Percentiles rank a stretch among this genome's conserved stretches.
These are phyloP conservation scores for Paraglomus brasilianum DNA, from an alignment of 192 early-diverging fungal genomes.

Conservation along the genomic window DNA sequence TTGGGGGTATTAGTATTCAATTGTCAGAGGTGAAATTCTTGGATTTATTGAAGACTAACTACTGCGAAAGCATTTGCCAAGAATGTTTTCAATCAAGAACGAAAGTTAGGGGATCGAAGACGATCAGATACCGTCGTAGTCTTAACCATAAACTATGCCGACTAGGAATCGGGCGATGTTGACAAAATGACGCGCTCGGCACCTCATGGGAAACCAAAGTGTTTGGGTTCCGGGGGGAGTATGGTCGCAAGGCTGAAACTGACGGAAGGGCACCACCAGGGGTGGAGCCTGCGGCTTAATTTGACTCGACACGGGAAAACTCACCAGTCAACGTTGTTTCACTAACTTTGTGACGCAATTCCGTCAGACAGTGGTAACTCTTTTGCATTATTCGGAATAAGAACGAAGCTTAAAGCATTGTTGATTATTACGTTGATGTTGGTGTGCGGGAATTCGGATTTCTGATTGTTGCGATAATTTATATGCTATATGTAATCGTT, in stretches of 20 bases:
- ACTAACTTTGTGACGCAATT: no score
- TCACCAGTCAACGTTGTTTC: conserved; percentile 32
- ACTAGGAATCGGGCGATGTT: conserved; percentile 70
- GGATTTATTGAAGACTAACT: conserved; percentile 80
- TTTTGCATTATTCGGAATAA: no score
- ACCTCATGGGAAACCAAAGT: conserved; percentile 74
- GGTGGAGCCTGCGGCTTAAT: conserved; percentile 39
- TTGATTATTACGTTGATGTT: no score
- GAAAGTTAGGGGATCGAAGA: conserved; percentile 77
- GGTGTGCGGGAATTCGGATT: conserved; percentile 7
- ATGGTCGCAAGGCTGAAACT: conserved; percentile 48
- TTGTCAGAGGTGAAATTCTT: conserved; percentile 86
- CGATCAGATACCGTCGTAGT: conserved; percentile 76
- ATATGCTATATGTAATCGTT: no score
- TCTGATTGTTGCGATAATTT: no score
- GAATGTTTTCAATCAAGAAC: conserved; percentile 69
- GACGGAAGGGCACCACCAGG: conserved; percentile 30
- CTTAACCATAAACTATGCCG: conserved; percentile 79
- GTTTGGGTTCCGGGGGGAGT: conserved; percentile 80
- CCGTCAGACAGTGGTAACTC: no score
- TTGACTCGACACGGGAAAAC: conserved; percentile 63
- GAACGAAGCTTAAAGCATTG: no score
- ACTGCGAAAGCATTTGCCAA: conserved; percentile 76
- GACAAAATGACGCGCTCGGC: conserved; percentile 47
- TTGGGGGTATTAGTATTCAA: conserved; percentile 81